Evolutionary conservation across 2,329 filamentous ascomycete species (phyloP), one percentile per base, ranked within the genome.

Genomic region (Pestalotiopsis sp.): DNA sequence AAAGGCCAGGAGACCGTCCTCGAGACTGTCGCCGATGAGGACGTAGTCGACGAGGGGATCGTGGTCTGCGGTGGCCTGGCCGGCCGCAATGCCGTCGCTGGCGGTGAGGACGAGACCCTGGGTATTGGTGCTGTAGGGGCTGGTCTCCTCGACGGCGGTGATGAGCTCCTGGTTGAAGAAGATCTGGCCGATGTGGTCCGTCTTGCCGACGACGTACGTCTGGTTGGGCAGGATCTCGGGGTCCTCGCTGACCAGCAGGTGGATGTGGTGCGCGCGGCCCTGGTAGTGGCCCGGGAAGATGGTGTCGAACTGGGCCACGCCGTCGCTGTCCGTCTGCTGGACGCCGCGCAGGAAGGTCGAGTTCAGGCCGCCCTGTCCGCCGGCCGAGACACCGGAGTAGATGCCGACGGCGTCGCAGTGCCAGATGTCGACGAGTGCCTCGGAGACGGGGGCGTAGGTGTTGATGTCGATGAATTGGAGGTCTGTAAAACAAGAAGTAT

Each of bases 111-210:
- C 88, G 23, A 84, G 66, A 0, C 70, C 68, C 71, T 84, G 80
- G 0, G 72, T 78, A 75, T 85, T 85, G 66, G 75, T 75, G 41
- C 62, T 74, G 76, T 85, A 85, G 1, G 87, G 86, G 1, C 75
- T 71, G 1, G 78, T 79, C 25, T 75, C 73, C 70, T 87, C 84
- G 67, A 89, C 86, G 41, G 80, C 73, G 4, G 74, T 68, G 71
- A 87, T 83, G 36, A 90, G 83, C 72, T 82, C 80, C 72, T 89
- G 84, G 75, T 89, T 86, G 75, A 89, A 87, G 82, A 88, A 90
- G 67, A 90, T 77, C 75, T 90, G 87, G n/a, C 87, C 87, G 59
- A 89, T 84, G 77, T 90, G 87, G 3, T 85, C 84, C 56, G 86
- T 80, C 59, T 79, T 80, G 38, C 86, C 83, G 69, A 82, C 83